phyloP scores from a whole-genome alignment of 2,329 filamentous ascomycete species.

The Aspergillus transmontanensis region DNA sequence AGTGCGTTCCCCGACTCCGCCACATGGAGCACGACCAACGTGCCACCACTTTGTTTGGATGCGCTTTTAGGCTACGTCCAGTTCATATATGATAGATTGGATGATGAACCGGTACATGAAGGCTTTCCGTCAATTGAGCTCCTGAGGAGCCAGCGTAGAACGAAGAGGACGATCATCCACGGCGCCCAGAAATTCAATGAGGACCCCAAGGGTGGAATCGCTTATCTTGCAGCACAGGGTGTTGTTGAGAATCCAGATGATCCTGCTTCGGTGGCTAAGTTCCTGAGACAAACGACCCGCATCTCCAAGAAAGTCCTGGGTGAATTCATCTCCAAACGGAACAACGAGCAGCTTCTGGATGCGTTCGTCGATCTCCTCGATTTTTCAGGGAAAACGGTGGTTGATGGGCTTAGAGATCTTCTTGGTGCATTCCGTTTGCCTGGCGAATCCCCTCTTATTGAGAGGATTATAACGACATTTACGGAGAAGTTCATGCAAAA shows the following conservation, averaged over 20 bases:
- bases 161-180: conserved; percentile 85
- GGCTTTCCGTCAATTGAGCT: conserved; percentile 66
- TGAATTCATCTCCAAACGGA: conserved; percentile 89
- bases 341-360: conserved; percentile 80
- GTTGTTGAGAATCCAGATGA: conserved; percentile 78
- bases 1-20: conserved; percentile 97
- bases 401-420: conserved; percentile 85
- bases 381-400: conserved; percentile 81
- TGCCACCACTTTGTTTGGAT: conserved; percentile 91
- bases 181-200: conserved; percentile 94
- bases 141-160: conserved; percentile 71
- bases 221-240: conserved; percentile 79
- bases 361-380: conserved; percentile 88
- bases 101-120: conserved; percentile 66
- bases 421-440: conserved; percentile 91
- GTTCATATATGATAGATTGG: conserved; percentile 82
- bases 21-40: conserved; percentile 98
- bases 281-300: conserved; percentile 82
- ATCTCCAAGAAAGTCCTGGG: conserved; percentile 89
- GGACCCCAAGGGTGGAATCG: conserved; percentile 84
- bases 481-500: conserved; percentile 79
- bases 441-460: conserved; percentile 89
- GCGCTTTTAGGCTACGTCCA: conserved; percentile 88
- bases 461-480: conserved; percentile 86
- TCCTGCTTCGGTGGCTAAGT: conserved; percentile 77